Evolutionary conservation across 1,139 yeast genomes (phyloP).

Genomic region (Candida smagusa): DNA sequence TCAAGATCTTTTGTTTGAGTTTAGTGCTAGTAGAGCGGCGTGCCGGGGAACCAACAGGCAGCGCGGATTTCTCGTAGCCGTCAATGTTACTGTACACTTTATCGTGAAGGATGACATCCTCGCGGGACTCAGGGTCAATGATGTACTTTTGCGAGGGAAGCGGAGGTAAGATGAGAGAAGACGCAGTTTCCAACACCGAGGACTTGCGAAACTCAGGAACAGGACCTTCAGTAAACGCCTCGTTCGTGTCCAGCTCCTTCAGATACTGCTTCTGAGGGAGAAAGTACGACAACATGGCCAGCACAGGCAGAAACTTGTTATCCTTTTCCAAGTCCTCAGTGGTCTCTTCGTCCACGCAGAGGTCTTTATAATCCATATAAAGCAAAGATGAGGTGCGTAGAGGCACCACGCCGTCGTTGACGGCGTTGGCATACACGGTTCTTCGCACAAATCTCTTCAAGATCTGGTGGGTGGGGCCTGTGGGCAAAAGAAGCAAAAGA

Average conservation of each 20-base stretch:
- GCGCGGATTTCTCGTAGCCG: slow-evolving; percentile 25
- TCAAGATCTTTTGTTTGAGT: slow-evolving; percentile 9
- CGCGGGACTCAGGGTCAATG: slow-evolving; percentile 52
- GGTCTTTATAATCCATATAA: slow-evolving; percentile 57
- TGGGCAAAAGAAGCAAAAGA: slow-evolving; percentile 66
- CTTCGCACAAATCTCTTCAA: slow-evolving; percentile 63
- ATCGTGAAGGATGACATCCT: slow-evolving; percentile 38
- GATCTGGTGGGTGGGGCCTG: slow-evolving; percentile 74
- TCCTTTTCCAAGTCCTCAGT: slow-evolving; percentile 7
- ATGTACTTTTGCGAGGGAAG: slow-evolving; percentile 71
- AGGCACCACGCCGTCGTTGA: slow-evolving; percentile 94
- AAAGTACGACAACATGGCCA: slow-evolving; percentile 43
- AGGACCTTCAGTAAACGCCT: slow-evolving; percentile 12
- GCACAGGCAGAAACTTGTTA: slow-evolving; percentile 35
- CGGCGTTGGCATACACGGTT: slow-evolving; percentile 73
- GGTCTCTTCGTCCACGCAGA: slow-evolving; percentile 17
- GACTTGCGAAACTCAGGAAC: slow-evolving; percentile 51
- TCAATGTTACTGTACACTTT: slow-evolving; percentile 31
- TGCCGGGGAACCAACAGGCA: background rate
- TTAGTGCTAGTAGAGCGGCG: slow-evolving; percentile 1
- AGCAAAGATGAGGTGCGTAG: slow-evolving; percentile 76
- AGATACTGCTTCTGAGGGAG: slow-evolving; percentile 41
- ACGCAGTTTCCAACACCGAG: slow-evolving; percentile 79
- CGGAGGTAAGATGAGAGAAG: slow-evolving; percentile 81
- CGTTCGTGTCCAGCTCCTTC: slow-evolving; percentile 27